A percentile compares a stretch with the other conserved stretches of the same genome.
Evolutionary conservation across 768 basidiomycete genomes (phyloP).

Genomic region (Psilocybe cyanescens): DNA sequence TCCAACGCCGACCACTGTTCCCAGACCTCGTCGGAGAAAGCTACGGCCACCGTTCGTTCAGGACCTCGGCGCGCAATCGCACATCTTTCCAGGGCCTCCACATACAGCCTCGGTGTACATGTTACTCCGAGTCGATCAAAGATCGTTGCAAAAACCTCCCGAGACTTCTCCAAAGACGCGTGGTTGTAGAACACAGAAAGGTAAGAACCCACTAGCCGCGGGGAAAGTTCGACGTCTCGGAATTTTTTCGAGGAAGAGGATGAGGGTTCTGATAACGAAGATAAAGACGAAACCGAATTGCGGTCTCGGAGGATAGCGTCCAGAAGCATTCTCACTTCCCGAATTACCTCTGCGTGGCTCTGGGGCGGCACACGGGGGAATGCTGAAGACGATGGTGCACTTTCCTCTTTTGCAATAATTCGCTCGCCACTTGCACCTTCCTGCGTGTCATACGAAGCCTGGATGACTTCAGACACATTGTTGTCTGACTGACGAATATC

Average conservation of each 20-base stretch:
- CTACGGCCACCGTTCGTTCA: slow-evolving; percentile 51
- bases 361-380: slow-evolving; percentile 72
- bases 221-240: slow-evolving; percentile 54
- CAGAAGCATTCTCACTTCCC: slow-evolving; percentile 72
- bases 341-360: slow-evolving; percentile 68
- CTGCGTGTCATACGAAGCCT: not conserved
- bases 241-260: slow-evolving; percentile 45
- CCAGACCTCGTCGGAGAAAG: slow-evolving; percentile 71
- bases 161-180: slow-evolving; percentile 48
- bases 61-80: slow-evolving; percentile 41
- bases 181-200: slow-evolving; percentile 74
- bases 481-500: not conserved
- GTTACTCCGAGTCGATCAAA: slow-evolving; percentile 46
- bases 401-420: slow-evolving; percentile 13
- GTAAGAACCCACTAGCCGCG: slow-evolving; percentile 79
- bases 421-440: not conserved
- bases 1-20: slow-evolving; percentile 60
- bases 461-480: not conserved
- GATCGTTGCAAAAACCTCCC: slow-evolving; percentile 52
- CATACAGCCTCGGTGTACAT: slow-evolving; percentile 58
- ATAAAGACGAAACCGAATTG: slow-evolving; percentile 10
- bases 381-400: slow-evolving; percentile 26
- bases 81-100: slow-evolving; percentile 74
- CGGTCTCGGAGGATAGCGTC: slow-evolving; percentile 55
- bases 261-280: not conserved